Conservation (phyloP, 164 flowering plant genomes). For the Chimonanthus salicifolius region DNA sequence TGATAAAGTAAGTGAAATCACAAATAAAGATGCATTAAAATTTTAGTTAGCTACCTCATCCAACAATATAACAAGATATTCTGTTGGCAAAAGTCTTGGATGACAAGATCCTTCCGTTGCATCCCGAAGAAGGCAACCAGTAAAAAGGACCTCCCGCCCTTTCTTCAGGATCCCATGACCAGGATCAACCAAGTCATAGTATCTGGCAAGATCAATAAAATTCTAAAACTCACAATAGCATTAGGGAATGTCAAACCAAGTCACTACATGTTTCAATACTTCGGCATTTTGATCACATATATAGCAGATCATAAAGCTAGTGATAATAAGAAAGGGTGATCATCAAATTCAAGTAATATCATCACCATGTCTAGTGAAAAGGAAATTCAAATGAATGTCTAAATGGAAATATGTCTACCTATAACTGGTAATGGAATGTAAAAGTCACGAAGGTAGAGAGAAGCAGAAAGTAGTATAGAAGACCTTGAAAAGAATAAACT, state of each 20-base stretch:
- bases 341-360: too few relatives aligned
- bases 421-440: too few relatives aligned
- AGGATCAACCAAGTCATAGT: slow-evolving; percentile 62
- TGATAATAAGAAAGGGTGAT: too few relatives aligned
- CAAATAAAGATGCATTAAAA: too few relatives aligned
- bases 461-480: too few relatives aligned
- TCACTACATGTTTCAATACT: neutral
- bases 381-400: too few relatives aligned
- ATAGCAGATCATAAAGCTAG: neutral
- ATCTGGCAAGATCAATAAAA: slow-evolving; percentile 34
- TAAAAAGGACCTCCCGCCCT: slow-evolving; percentile 77
- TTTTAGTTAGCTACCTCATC: slow-evolving; percentile 61
- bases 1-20: neutral
- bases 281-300: neutral
- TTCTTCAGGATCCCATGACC: slow-evolving; percentile 61
- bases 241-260: neutral
- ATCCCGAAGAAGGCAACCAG: slow-evolving; percentile 79
- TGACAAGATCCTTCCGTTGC: slow-evolving; percentile 52
- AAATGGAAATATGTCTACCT: too few relatives aligned
- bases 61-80: slow-evolving; percentile 68
- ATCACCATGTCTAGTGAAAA: too few relatives aligned
- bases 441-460: too few relatives aligned
- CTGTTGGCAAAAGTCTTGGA: slow-evolving; percentile 82
- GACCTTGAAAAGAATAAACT: too few relatives aligned
- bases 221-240: slow-evolving; percentile 6